Percentiles rank a stretch among this genome's conserved stretches.
Conservation (phyloP, 164 flowering plant genomes). For the Tinospora cordifolia region DNA sequence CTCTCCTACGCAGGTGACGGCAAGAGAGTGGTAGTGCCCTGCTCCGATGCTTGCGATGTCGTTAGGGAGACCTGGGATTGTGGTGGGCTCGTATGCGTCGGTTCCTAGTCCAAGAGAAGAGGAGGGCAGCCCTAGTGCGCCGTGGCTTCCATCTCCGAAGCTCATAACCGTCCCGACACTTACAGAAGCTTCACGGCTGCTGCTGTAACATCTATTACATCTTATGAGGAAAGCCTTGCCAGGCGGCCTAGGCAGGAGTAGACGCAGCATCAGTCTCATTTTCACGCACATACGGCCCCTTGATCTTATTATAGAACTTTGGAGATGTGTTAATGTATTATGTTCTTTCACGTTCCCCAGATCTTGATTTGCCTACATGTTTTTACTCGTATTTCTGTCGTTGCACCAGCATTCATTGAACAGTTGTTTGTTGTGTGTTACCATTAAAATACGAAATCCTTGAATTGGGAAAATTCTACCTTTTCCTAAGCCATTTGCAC, state of each 20-base stretch:
- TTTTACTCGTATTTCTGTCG: too few relatives aligned
- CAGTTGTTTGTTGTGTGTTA: too few relatives aligned
- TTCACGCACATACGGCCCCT: too few relatives aligned
- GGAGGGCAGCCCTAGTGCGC: conserved; percentile 63
- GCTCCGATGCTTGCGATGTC: conserved; percentile 47
- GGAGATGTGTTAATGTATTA: too few relatives aligned
- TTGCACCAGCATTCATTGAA: too few relatives aligned
- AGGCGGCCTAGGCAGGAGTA: background rate
- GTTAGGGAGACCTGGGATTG: conserved; percentile 52
- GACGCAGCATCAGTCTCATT: background rate
- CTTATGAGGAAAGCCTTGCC: background rate
- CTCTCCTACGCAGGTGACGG: conserved; percentile 56
- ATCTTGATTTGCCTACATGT: too few relatives aligned
- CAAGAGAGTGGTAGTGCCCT: conserved; percentile 96
- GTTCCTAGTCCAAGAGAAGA: conserved; percentile 36
- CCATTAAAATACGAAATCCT: too few relatives aligned
- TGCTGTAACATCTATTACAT: too few relatives aligned
- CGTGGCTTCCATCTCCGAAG: conserved; percentile 90
- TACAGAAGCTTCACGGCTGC: conserved; percentile 1
- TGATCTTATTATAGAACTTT: too few relatives aligned
- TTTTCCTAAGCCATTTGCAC: too few relatives aligned
- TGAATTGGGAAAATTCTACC: too few relatives aligned
- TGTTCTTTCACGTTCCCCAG: too few relatives aligned
- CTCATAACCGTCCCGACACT: conserved; percentile 48
- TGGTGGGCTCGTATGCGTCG: conserved; percentile 82